Base-by-base conservation (phyloP, 257 asterid genomes). In the Lithospermum erythrorhizon region DNA sequence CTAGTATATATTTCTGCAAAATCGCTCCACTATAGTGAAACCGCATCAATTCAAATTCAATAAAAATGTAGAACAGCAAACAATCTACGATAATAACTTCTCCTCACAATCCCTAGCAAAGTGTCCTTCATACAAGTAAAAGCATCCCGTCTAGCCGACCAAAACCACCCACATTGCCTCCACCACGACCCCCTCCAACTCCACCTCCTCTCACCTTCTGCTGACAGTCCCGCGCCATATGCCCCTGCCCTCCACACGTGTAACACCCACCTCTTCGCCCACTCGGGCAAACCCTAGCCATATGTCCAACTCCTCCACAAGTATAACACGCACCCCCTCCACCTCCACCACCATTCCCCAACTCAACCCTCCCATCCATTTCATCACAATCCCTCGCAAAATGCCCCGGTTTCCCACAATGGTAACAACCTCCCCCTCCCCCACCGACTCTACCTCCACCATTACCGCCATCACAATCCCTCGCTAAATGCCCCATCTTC, bases 261-360 rank as follows among this genome's bases (percentile, higher is more conserved):
- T 69, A 87, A 61, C 95, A 87, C 24, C 75, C 74, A 0, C 77
- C 70, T 1, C 74, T 72, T 0, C 75, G 73, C 11, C 75, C 78
- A 14, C 72, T 65, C 20, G 58, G 66, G 54, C 94, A 85, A 21
- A 78, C 89, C 58, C 85, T 76, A 0, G 87, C 86, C 78, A 79
- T 61, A 59, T 87, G 94, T 49, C 94, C 90, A 35, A 0, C 19
- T 22, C 62, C 80, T 2, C 96, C 96, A 60, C 96, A 88, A n/a
- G 66, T 76, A 48, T 66, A 88, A 65, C 96, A 88, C 41, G 59
- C 83, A 1, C 79, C 83, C 5, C 71, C 76, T 15, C 74, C 68
- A 0, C 80, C 75, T 4, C 77, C 78, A 1, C 71, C 68, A n/a
- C 70, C 70, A 13, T 29, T 21, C 21, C 29, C 27, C 17, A 21